These are phyloP conservation scores for Pythium myriotylum DNA, from an alignment of 352 stramenopile genomes.

Conservation along the genomic window DNA sequence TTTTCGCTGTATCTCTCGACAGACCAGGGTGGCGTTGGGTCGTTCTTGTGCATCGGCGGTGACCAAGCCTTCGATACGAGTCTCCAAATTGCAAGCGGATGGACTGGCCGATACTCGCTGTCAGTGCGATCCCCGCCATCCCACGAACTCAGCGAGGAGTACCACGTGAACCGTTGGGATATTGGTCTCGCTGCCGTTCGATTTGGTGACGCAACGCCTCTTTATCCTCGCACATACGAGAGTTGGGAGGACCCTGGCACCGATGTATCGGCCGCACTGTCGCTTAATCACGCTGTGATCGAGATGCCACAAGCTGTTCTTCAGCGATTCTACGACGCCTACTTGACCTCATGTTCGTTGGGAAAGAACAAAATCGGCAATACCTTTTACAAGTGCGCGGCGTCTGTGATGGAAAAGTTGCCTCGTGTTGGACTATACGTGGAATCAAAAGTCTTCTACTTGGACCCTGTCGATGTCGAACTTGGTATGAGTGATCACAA, in stretches of 20 bases:
- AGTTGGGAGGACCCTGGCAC: neutral
- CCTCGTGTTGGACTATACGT: constrained; percentile 6
- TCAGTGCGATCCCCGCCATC: neutral
- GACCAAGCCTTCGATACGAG: neutral
- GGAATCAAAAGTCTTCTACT: constrained; percentile 4
- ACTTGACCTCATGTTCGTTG: neutral
- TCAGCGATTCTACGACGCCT: neutral
- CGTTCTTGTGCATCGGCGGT: constrained; percentile 1
- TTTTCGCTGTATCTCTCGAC: constrained; percentile 2
- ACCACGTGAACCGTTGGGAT: neutral
- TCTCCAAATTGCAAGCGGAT: neutral
- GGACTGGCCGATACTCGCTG: neutral
- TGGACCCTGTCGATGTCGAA: constrained; percentile 12
- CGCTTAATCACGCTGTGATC: constrained; percentile 8
- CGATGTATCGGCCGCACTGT: constrained; percentile 5
- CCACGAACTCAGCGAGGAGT: neutral
- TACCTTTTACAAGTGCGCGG: neutral
- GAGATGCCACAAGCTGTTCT: constrained; percentile 7
- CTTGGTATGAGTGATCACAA: neutral
- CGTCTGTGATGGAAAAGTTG: neutral
- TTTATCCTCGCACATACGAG: constrained; percentile 9
- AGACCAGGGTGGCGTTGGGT: neutral
- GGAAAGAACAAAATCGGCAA: neutral
- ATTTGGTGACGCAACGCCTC: constrained; percentile 5
- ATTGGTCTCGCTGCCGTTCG: constrained; percentile 8